Evolutionary conservation across 108 stramenopile species (phyloP).

Genomic region (Discostella pseudostelligera): DNA sequence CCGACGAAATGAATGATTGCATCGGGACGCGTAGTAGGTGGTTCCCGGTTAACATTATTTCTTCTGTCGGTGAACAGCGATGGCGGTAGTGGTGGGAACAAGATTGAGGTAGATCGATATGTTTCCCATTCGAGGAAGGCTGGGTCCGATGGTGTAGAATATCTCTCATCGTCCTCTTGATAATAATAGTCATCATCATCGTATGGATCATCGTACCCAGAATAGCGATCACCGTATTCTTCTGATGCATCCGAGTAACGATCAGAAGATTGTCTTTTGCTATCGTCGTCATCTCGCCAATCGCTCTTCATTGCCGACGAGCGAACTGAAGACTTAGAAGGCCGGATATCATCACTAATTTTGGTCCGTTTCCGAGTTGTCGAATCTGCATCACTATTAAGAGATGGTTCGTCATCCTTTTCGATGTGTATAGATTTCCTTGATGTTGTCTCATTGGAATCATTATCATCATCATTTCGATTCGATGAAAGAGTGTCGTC

Average conservation of each 20-base stretch:
- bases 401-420: no score
- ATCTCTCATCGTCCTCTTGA: slow-evolving; percentile 13
- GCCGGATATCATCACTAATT: no score
- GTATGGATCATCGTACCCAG: slow-evolving; percentile 6
- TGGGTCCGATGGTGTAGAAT: slow-evolving; percentile 4
- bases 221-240: neutral
- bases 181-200: slow-evolving; percentile 9
- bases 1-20: slow-evolving; percentile 82
- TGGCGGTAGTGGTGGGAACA: slow-evolving; percentile 63
- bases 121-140: slow-evolving; percentile 50
- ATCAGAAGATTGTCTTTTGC: neutral
- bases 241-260: neutral
- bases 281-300: neutral
- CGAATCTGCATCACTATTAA: no score
- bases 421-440: no score
- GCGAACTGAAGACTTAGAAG: neutral
- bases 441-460: no score
- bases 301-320: neutral
- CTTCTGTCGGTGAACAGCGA: slow-evolving; percentile 3
- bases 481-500: no score
- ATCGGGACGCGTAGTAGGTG: slow-evolving; percentile 34
- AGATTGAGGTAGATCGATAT: slow-evolving; percentile 51
- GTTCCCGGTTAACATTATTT: neutral
- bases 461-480: no score
- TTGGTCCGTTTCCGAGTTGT: no score